These are phyloP conservation scores for Ceratocystis eucalypticola DNA, from an alignment of 2,329 filamentous ascomycete species.

Conservation along the genomic window DNA sequence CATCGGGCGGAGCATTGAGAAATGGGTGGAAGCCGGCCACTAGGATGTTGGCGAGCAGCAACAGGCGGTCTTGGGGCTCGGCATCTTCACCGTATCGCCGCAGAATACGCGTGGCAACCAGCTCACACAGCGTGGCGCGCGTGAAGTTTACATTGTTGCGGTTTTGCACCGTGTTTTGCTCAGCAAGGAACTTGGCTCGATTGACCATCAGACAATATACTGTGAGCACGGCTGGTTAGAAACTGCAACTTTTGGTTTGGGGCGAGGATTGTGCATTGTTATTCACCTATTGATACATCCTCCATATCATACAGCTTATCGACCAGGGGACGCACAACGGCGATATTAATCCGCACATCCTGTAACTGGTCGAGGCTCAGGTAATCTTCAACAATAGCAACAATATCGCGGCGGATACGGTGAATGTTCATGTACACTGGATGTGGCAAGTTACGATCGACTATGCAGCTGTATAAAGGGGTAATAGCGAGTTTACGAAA, in stretches of 20 bases:
- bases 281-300: conserved; percentile 52
- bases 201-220: conserved; percentile 79
- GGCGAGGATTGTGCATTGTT: no score
- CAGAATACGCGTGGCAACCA: conserved; percentile 65
- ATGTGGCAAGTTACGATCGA: conserved; percentile 47
- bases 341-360: conserved; percentile 68
- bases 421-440: conserved; percentile 70
- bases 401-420: conserved; percentile 50
- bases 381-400: conserved; percentile 37
- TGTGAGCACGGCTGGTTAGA: not conserved
- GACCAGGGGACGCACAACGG: conserved; percentile 68
- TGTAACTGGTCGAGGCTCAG: conserved; percentile 43
- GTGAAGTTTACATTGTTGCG: conserved; percentile 72
- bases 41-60: conserved; percentile 64
- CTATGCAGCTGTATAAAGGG: conserved; percentile 38
- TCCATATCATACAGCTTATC: conserved; percentile 67
- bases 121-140: conserved; percentile 63
- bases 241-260: not conserved
- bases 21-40: conserved; percentile 78
- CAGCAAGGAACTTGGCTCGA: conserved; percentile 61
- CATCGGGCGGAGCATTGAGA: conserved; percentile 60
- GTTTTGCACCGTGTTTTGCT: conserved; percentile 62
- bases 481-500: conserved; percentile 9
- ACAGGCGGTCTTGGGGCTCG: conserved; percentile 53
- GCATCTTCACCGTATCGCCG: conserved; percentile 68